Base-by-base conservation (phyloP, 306 rosid genomes). In the Malus fusca region DNA sequence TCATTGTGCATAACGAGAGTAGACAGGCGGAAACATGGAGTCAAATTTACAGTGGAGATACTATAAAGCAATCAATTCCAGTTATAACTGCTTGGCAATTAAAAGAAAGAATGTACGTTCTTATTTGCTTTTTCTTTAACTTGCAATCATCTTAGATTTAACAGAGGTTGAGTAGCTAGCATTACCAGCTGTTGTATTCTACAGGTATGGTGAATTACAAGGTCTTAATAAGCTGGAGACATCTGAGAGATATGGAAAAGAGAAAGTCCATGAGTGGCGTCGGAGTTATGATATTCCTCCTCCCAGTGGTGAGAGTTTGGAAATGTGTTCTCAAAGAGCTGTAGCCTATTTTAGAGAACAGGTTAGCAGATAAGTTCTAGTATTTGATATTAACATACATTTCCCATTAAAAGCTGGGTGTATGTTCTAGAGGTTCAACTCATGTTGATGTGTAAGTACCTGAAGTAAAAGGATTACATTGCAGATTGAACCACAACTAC, bases 241-340 rank as follows among this genome's bases (percentile, higher is more conserved):
- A 59, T 89, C 94, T 33, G 94, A 91, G 33, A 91, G 87, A 86
- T 91, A 91, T 66, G 97, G 97, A 60, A 85, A 82, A 68, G 92
- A 89, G 33, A 84, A 87, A 82, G 94, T 89, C 63, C 94, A 91
- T 48, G 92, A 89, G 79, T 91, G 97, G 97, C 92, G 97, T 61
- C 83, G 94, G 73, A 91, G 97, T 85, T 91, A 84, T 66, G 92
- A 86, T 70, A 88, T 71, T 74, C 91, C 97, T 83, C 94, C 97
- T 68, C 97, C 94, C 31, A 80, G 84, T 73, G 97, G 97, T n/a
- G 97, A 91, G 84, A 91, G 97, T 81, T 88, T 91, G 92, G 94
- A 91, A 82, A 89, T 91, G 97, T 91, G 94, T 82, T 89, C 94
- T 60, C 61, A 88, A 77, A 86, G 97, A 84, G 94, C 97, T 53